These are phyloP conservation scores for Posidonia australis DNA, from an alignment of 106 monocot species.

Conservation along the genomic window DNA sequence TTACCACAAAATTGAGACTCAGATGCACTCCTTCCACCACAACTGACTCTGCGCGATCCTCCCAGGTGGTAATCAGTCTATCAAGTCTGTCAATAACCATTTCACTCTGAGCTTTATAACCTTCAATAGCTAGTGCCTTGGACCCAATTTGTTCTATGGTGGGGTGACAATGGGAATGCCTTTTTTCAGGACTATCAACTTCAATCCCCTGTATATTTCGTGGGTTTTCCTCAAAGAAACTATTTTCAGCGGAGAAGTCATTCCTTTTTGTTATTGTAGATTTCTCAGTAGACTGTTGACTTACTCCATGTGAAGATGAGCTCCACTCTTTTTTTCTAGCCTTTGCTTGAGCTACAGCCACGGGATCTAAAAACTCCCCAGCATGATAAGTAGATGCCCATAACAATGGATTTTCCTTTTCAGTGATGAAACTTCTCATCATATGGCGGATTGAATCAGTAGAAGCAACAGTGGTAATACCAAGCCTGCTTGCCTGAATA, in stretches of 20 bases:
- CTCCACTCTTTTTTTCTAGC: slow-evolving; percentile 62
- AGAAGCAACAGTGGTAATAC: slow-evolving; percentile 79
- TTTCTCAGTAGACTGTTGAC: slow-evolving; percentile 16
- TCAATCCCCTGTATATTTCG: too few species aligned
- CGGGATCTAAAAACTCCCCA: slow-evolving; percentile 77
- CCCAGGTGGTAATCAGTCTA: slow-evolving; percentile 90
- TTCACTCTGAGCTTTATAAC: slow-evolving; percentile 94
- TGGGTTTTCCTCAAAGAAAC: background rate
- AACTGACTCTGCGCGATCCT: slow-evolving; percentile 79
- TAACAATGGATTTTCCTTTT: slow-evolving; percentile 81
- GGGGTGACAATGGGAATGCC: background rate
- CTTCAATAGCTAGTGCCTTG: slow-evolving; percentile 33
- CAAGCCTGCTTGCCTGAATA: slow-evolving; percentile 74
- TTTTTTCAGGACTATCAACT: background rate
- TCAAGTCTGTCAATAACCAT: slow-evolving; percentile 98
- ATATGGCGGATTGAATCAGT: slow-evolving; percentile 96
- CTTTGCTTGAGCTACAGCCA: slow-evolving; percentile 76
- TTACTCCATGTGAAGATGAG: slow-evolving; percentile 16
- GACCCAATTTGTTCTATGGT: slow-evolving; percentile 39
- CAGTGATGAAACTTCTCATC: slow-evolving; percentile 83
- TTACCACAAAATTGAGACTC: slow-evolving; percentile 96
- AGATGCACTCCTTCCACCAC: slow-evolving; percentile 91
- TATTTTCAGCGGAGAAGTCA: slow-evolving; percentile 24
- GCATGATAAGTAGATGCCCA: slow-evolving; percentile 99
- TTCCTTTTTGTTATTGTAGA: slow-evolving; percentile 25